Evolutionary conservation across 1,284 basidiomycete genomes (phyloP), one percentile per base, ranked within the genome.

Genomic region (Leccinum solheimii): DNA sequence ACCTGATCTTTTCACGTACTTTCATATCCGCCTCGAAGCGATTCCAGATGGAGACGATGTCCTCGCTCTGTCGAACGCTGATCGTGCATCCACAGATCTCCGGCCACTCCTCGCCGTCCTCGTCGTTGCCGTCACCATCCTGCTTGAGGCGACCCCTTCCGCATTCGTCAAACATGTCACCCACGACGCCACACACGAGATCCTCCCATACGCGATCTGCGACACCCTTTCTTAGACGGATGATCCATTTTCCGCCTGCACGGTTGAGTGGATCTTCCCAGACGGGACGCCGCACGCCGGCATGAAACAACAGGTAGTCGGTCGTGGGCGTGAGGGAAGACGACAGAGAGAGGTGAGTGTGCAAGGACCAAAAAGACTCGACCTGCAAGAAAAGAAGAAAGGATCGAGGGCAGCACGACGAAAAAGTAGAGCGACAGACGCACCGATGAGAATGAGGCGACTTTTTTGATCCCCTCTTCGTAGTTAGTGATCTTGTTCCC

Each of bases 201-300:
- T 90, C 89, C 75, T 93, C 91, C 91, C 91, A 94, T 57, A 94
- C 75, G 23, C 90, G 84, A 75, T 94, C 91, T 7, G 90, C 85
- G 52, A 92, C 80, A 48, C 92, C 91, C 71, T 94, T 94, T 71
- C 86, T 86, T 55, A 95, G 81, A 64, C 94, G 89, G 64, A 95
- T 86, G 64, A 92, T 92, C 92, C 93, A 95, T 77, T 95, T 95
- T n/a, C 93, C 93, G 30, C 93, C 93, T n/a, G 84, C 75, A 56
- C 89, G 78, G 75, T 95, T 95, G 59, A 93, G 79, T 2, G 92
- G 91, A 75, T 95, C 94, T 74, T 95, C 93, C 93, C 94, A 95
- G 8, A 95, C 90, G 1, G 94, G 93, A 60, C 92, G 83, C 34
- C 86, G 86, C 58, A 95, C 80, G 54, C 88, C 89, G 3, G 86